Base-by-base conservation (phyloP, 495 filamentous ascomycete genomes). In the Aspergillus hancockii region DNA sequence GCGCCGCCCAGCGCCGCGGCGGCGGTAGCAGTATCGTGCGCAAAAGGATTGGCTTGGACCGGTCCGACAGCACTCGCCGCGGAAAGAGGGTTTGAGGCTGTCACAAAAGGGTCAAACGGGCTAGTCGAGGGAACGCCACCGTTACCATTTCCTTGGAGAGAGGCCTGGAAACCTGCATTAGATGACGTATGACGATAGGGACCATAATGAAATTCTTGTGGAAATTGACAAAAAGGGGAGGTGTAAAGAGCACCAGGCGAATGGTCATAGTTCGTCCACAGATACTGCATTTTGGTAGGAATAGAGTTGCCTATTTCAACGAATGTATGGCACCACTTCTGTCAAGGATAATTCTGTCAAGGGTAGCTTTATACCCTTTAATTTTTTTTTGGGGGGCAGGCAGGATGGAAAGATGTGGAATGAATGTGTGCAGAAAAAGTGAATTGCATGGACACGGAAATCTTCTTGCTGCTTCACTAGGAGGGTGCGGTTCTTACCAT, bases 11-110 rank as follows among this genome's bases (percentile, higher is more conserved):
- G 69, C 23, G 74, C 77, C 10, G 78, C 71, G 2, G 82, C 78
- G 36, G 67, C 71, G 1, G 82, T 77, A 23, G 67, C 73, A 36
- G 80, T 73, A 49, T 90, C 87, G 54, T 83, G 81, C 12, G 84
- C 81, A 64, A 90, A 92, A 3, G 88, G 85, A 60, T 90, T 90
- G 49, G 83, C 81, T 45, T 80, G 83, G 23, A 78, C 73, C 12
- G 72, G 67, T 14, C 76, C 69, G 62, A 80, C 70, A 46, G 76
- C 71, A 25, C 80, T 68, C 14, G 83, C 75, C 8, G 84, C 74
- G 32, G 78, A 75, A 57, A 86, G 76, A 13, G 77, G 75, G 41
- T 85, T 72, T 18, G 77, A 71, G 9, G 79, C 68, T 66, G 87
- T 82, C 21, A 80, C 76, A 63, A 89, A 90, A 22, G 87, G 83